Percentiles rank a stretch among this genome's conserved stretches.
Conservation (phyloP, 805 yeast genomes). For the Kazachstania psychrophila region DNA sequence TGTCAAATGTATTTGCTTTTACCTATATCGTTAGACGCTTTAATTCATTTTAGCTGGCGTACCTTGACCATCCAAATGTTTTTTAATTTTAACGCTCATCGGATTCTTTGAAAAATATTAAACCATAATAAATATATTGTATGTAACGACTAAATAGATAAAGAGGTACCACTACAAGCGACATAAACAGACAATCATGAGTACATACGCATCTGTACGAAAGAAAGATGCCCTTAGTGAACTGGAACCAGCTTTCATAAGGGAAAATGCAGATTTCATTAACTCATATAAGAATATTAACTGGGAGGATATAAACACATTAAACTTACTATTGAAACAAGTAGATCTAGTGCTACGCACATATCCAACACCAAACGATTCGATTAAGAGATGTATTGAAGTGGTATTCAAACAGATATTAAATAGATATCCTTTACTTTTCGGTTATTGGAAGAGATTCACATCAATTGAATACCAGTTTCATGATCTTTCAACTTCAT, state of each 20-base stretch:
- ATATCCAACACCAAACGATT: conserved; percentile 28
- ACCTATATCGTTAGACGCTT: no score
- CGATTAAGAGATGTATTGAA: conserved; percentile 25
- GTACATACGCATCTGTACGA: background rate
- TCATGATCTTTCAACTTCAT: conserved; percentile 44
- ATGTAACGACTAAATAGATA: no score
- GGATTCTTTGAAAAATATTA: no score
- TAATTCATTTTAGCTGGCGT: no score
- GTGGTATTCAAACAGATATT: conserved; percentile 36
- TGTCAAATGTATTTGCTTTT: no score
- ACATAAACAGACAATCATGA: no score
- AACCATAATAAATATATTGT: no score
- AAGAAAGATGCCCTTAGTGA: conserved; percentile 9
- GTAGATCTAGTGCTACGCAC: conserved; percentile 29
- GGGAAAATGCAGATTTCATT: conserved; percentile 21
- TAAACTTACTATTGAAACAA: conserved; percentile 33
- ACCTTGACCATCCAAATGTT: no score
- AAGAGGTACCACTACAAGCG: no score
- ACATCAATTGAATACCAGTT: conserved; percentile 47
- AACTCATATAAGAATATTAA: conserved; percentile 15
- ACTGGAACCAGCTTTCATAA: conserved; percentile 22
- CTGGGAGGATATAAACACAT: conserved; percentile 31
- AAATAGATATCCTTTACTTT: conserved; percentile 47
- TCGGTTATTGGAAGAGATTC: conserved; percentile 57
- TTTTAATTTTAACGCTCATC: no score